Evolutionary conservation across 1,284 basidiomycete genomes (phyloP), one percentile per base, ranked within the genome.

Genomic region (Erythrobasidium hasegawianum): DNA sequence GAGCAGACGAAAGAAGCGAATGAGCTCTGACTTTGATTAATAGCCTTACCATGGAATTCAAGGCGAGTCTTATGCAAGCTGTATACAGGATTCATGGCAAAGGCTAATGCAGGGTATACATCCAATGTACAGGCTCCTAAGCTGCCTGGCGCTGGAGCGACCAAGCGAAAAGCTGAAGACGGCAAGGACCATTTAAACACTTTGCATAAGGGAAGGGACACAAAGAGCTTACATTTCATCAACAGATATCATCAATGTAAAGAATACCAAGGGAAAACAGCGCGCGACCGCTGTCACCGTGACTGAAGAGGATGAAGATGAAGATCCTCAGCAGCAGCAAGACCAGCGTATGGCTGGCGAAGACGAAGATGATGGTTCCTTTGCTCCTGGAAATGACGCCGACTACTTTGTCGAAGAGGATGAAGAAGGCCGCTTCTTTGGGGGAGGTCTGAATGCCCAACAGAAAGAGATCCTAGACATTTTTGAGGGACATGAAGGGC

Each of bases 391-490:
- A 8, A 87, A 86, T 29, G 89, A 92, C 71, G 88, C 89, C 0
- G 90, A 94, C 75, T 92, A 93, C 75, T 93, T 88, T 73, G 84
- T 76, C 0, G 92, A 93, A 72, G 91, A 94, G 76, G 92, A 95
- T 73, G 89, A 87, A 26, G 91, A 94, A 71, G 93, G 93, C 0
- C 82, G 93, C 13, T 95, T 96, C 80, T 96, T 88, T 75, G 93
- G 93, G 29, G 90, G 92, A 1, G 93, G 93, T 0, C 80, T 96
- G 67, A 94, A 90, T 2, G 82, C 82, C 33, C 87, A 92, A 75
- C 93, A 97, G 79, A 92, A 94, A 76, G 87, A 90, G 58, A 88
- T 95, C 59, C 73, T 90, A 62, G 90, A 89, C 70, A 92, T 96
- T 68, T 93, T 97, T 76, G 92, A n/a, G n/a, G n/a, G n/a, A n/a